Evolutionary conservation across 2,329 filamentous ascomycete genomes (phyloP).

Genomic region (Cytospora mali): DNA sequence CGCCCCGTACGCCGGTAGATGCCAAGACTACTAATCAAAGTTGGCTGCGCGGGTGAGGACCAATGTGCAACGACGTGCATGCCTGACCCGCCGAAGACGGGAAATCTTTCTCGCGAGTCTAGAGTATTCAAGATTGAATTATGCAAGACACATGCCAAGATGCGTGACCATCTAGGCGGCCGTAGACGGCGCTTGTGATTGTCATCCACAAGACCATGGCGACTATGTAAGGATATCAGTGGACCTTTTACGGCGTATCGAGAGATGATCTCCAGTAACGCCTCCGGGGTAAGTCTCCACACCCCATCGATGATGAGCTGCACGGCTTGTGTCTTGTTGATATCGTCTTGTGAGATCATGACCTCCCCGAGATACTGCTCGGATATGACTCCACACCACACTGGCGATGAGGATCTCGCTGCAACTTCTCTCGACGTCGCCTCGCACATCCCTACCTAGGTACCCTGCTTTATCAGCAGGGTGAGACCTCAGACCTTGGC

Average conservation of each 20-base stretch:
- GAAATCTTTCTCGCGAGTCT: not conserved
- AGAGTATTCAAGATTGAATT: not conserved
- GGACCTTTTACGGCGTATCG: not conserved
- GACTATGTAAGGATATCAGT: not conserved
- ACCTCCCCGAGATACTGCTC: not conserved
- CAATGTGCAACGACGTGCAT: not conserved
- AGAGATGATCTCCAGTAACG: not conserved
- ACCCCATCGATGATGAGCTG: not conserved
- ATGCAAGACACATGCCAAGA: not conserved
- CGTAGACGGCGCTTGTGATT: not conserved
- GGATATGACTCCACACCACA: not conserved
- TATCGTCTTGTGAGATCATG: not conserved
- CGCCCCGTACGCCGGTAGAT: not conserved
- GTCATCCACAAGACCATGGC: not conserved
- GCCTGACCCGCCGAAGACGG: not conserved
- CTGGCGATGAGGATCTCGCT: not conserved
- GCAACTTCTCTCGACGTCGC: not conserved
- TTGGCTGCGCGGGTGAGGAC: not conserved
- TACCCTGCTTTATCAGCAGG: not conserved
- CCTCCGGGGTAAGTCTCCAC: not conserved
- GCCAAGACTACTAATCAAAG: not conserved
- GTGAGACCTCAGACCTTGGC: not conserved
- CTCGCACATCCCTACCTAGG: not conserved
- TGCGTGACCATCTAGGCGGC: not conserved
- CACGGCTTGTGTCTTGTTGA: not conserved